Conservation (phyloP, 768 basidiomycete genomes). For the Phanerochaete carnosa region DNA sequence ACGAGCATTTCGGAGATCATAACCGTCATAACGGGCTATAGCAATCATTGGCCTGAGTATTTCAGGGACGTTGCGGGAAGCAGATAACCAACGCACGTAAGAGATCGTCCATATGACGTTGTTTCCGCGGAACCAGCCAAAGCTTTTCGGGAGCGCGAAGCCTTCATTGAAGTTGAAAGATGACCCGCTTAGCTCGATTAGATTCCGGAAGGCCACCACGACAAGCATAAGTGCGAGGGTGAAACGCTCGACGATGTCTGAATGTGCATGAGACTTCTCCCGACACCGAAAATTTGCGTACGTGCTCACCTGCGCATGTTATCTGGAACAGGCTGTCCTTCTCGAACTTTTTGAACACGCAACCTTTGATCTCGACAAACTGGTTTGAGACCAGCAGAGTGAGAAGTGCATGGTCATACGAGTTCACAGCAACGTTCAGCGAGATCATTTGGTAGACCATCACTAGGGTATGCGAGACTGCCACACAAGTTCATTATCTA, state of each 20-base stretch:
- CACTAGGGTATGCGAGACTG: slow-evolving; percentile 88
- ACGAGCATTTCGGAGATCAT: slow-evolving; percentile 90
- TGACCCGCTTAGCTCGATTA: slow-evolving; percentile 90
- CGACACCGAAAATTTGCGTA: not conserved
- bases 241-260: slow-evolving; percentile 95
- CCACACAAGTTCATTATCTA: not conserved
- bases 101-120: slow-evolving; percentile 85
- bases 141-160: slow-evolving; percentile 75
- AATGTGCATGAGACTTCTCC: not conserved
- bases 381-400: slow-evolving; percentile 96
- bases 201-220: slow-evolving; percentile 89
- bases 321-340: slow-evolving; percentile 99
- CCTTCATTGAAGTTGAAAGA: slow-evolving; percentile 76
- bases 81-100: slow-evolving; percentile 55
- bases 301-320: slow-evolving; percentile 83
- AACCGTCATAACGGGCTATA: slow-evolving; percentile 87
- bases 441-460: slow-evolving; percentile 95
- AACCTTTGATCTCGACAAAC: slow-evolving; percentile 99
- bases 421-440: slow-evolving; percentile 96
- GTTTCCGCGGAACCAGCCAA: slow-evolving; percentile 79
- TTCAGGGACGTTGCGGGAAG: not conserved
- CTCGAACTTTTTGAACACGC: slow-evolving; percentile 99
- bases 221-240: slow-evolving; percentile 87
- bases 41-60: not conserved
- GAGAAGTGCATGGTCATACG: slow-evolving; percentile 92